phyloP scores from a whole-genome alignment of 2,329 filamentous ascomycete species.

The Gnomoniopsis smithogilvyi region DNA sequence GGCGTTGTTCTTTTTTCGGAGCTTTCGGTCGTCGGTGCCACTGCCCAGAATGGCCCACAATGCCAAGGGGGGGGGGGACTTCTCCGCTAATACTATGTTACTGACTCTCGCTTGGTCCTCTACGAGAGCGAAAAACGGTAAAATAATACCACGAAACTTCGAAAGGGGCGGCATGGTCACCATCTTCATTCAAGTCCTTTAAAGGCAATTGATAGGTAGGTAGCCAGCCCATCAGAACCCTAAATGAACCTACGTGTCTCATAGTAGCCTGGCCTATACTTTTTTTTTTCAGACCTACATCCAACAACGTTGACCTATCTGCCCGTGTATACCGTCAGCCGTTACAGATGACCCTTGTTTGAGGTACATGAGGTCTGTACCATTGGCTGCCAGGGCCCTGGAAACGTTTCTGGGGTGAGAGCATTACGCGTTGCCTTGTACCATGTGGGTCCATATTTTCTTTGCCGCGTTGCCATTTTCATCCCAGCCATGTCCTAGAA shows the following conservation, averaged over 20 bases:
- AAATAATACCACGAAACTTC: too few species aligned
- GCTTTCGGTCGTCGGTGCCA: conserved; percentile 12
- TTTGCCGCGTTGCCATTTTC: background rate
- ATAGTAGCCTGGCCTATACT: too few species aligned
- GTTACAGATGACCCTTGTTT: background rate
- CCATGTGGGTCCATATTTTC: conserved; percentile 6
- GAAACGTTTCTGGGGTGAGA: background rate
- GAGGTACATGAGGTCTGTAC: background rate
- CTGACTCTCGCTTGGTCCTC: too few species aligned
- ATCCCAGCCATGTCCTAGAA: background rate
- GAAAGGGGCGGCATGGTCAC: too few species aligned
- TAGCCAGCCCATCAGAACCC: too few species aligned
- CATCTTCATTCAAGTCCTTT: too few species aligned
- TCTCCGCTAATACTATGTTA: background rate
- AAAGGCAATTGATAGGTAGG: too few species aligned
- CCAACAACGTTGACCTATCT: too few species aligned
- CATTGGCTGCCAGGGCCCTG: background rate
- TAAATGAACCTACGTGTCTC: too few species aligned
- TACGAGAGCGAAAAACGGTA: too few species aligned
- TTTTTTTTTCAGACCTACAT: too few species aligned
- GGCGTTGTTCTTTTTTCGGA: background rate
- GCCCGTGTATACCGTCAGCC: too few species aligned
- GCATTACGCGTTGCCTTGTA: conserved; percentile 15
- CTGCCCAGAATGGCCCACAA: conserved; percentile 1
- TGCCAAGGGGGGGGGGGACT: background rate